Conservation (phyloP, 2,329 filamentous ascomycete species). For the Epichloe uncinata region DNA sequence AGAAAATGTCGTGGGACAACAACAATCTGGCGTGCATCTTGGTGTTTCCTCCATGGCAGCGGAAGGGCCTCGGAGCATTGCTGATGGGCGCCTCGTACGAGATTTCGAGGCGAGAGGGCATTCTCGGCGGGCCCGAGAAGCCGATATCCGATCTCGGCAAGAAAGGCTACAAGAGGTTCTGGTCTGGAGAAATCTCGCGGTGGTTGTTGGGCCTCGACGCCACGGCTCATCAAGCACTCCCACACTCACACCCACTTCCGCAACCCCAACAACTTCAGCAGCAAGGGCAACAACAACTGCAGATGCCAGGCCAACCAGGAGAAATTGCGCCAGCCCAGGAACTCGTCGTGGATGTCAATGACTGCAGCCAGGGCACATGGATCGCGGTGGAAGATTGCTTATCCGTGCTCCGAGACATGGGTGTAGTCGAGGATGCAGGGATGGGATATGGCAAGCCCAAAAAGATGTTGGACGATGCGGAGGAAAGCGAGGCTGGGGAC, state of each 20-base stretch:
- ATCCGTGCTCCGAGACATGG: conserved; percentile 66
- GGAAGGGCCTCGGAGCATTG: conserved; percentile 73
- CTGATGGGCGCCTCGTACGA: conserved; percentile 92
- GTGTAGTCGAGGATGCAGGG: conserved; percentile 47
- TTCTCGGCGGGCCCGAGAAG: conserved; percentile 86
- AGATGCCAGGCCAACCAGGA: not conserved
- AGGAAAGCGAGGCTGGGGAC: conserved; percentile 6
- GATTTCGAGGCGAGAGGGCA: conserved; percentile 68
- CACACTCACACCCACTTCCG: not conserved
- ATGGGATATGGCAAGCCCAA: conserved; percentile 27
- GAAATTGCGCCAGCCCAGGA: conserved; percentile 14
- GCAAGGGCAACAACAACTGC: not conserved
- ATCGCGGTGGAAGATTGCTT: conserved; percentile 79
- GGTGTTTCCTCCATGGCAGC: conserved; percentile 90
- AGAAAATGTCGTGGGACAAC: conserved; percentile 97
- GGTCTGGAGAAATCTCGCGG: conserved; percentile 73
- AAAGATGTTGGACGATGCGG: conserved; percentile 2
- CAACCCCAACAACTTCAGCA: not conserved
- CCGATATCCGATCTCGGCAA: conserved; percentile 77
- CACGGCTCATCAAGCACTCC: conserved; percentile 14
- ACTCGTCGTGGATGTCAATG: conserved; percentile 49
- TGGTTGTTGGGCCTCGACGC: conserved; percentile 38
- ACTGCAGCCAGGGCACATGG: conserved; percentile 66
- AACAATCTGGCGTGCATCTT: conserved; percentile 97
- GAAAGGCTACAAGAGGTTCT: conserved; percentile 73